A percentile compares a stretch with the other conserved stretches of the same genome.
These are phyloP conservation scores for Diutina catenulata DNA, from an alignment of 1,139 yeast species.

Conservation along the genomic window DNA sequence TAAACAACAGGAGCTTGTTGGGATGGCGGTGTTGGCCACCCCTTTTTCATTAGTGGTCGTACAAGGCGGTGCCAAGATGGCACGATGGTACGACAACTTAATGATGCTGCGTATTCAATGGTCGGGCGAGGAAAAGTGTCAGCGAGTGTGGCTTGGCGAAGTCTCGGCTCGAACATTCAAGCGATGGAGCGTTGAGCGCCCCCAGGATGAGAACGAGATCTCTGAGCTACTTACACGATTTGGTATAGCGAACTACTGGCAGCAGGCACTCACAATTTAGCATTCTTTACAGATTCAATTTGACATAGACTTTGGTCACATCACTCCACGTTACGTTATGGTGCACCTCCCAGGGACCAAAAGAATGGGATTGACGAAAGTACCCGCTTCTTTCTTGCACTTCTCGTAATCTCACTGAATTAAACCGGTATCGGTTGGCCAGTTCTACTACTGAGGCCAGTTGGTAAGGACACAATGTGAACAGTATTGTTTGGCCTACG, in stretches of 20 bases:
- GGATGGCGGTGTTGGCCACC: constrained; percentile 34
- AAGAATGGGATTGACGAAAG: not conserved
- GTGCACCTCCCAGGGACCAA: no score
- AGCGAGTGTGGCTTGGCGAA: constrained; percentile 69
- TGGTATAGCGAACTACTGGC: constrained; percentile 52
- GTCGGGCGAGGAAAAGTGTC: constrained; percentile 49
- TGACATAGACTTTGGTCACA: not conserved
- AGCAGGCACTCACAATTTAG: constrained; percentile 18
- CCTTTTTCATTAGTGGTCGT: constrained; percentile 51
- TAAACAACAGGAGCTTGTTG: constrained; percentile 53
- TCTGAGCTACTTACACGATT: constrained; percentile 37
- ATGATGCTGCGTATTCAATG: constrained; percentile 58
- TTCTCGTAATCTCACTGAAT: no score
- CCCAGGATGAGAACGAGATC: constrained; percentile 44
- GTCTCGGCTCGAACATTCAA: constrained; percentile 40
- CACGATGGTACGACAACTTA: constrained; percentile 52
- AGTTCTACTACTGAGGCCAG: no score
- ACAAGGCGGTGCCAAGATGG: constrained; percentile 58
- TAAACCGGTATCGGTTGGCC: no score
- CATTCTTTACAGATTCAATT: not conserved
- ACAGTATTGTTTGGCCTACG: no score
- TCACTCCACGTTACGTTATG: not conserved
- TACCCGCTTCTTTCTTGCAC: not conserved
- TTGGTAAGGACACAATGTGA: no score
- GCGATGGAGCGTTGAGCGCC: constrained; percentile 48